Evolutionary conservation across 1,284 basidiomycete species (phyloP).

Genomic region (Sanghuangporus weigelae): DNA sequence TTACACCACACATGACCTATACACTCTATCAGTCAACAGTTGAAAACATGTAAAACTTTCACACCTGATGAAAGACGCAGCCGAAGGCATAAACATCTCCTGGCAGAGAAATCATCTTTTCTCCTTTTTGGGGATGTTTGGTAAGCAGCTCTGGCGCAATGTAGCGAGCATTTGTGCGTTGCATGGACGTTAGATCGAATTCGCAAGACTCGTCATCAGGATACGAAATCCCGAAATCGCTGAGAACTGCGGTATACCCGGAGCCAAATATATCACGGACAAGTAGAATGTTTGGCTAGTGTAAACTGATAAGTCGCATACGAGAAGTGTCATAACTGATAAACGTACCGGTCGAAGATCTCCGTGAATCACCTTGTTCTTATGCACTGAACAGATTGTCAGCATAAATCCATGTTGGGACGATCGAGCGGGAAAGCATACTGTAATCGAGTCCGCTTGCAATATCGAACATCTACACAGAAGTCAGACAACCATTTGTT

Average conservation of each 20-base stretch:
- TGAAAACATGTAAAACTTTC: not conserved
- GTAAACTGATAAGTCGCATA: not conserved
- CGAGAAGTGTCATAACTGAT: too few species aligned
- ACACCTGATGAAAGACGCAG: constrained; percentile 12
- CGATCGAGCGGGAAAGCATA: too few species aligned
- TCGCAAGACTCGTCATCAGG: not conserved
- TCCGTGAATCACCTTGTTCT: too few species aligned
- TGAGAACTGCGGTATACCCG: not conserved
- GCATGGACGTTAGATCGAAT: not conserved
- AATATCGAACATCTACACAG: too few species aligned
- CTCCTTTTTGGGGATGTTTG: not conserved
- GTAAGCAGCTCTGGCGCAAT: not conserved
- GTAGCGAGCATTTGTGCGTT: not conserved
- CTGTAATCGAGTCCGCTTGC: too few species aligned
- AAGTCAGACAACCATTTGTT: too few species aligned
- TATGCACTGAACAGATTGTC: too few species aligned
- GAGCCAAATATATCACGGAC: not conserved
- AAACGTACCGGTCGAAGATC: too few species aligned
- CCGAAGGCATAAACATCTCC: constrained; percentile 10
- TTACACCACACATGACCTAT: not conserved
- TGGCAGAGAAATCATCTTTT: not conserved
- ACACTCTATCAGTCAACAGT: not conserved
- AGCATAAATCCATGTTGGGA: too few species aligned
- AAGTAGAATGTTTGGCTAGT: not conserved
- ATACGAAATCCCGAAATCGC: not conserved